Base-by-base conservation (phyloP, 2,329 filamentous ascomycete genomes). In the Immersiporthe knoxdaviesiana region DNA sequence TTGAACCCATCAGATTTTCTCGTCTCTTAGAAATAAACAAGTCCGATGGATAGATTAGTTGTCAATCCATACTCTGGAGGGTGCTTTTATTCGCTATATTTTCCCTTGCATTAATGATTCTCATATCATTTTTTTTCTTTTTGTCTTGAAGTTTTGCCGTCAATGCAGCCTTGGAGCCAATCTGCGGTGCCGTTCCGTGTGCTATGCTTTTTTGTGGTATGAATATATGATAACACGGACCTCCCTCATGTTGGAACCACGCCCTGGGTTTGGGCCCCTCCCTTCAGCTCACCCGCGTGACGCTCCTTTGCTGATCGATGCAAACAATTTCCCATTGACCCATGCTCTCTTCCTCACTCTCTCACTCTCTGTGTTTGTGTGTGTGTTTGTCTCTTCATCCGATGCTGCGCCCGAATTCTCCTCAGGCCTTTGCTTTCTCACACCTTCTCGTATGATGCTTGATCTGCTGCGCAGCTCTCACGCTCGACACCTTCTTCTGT, bases 201-300 rank as follows among this genome's bases (percentile, higher is more conserved):
- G 66, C 66, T 67, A 67, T 69, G 68, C 68, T 59, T 59, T 59
- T 59, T 59, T 56, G 64, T 69, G 67, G 62, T 65, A 68, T 65
- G n/a, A n/a, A 61, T 63, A 41, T 18, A n/a, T 47, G 18, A 47
- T 47, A 8, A 47, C 5, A n/a, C 7, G 14, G 18, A 30, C 1
- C 2, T n/a, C 54, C 10, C n/a, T n/a, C 16, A 37, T 59, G 16
- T 21, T 59, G 24, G 52, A 56, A 52, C 10, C 56, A 59, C 32
- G 27, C 27, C 27, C 54, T n/a, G n/a, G 11, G 11, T 58, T 21
- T 30, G 5, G n/a, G n/a, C 37, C 37, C 21, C n/a, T 1, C 52
- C 27, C 18, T n/a, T 8, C 44, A 21, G 8, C 6, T 0, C 52
- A 14, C 24, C 8, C n/a, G 24, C 5, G 52, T 7, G 21, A n/a